These are phyloP conservation scores for Thinopyrum elongatum DNA, from an alignment of 176 grass and related monocot genomes.

Conservation along the genomic window DNA sequence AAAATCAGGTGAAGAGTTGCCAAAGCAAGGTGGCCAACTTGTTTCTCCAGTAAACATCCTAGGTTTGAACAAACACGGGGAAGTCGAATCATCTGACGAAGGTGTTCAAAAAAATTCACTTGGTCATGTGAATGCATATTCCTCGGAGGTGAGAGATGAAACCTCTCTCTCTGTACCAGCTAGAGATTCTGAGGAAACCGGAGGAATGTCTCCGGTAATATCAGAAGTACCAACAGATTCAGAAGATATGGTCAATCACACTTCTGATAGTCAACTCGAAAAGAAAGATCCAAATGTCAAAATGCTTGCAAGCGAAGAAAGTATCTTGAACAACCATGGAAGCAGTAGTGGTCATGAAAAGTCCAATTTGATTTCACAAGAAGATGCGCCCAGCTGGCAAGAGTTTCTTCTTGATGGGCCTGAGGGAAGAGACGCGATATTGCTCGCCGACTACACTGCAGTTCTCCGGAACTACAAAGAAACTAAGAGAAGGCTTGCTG, in stretches of 20 bases:
- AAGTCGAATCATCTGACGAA: not conserved
- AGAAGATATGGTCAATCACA: slow-evolving; percentile 8
- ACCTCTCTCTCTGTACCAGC: not conserved
- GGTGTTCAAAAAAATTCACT: not conserved
- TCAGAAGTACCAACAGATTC: slow-evolving; percentile 13
- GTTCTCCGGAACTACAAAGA: slow-evolving; percentile 72
- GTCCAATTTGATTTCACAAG: slow-evolving; percentile 4
- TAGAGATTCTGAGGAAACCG: slow-evolving; percentile 21
- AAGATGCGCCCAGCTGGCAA: slow-evolving; percentile 40
- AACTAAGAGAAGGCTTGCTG: slow-evolving; percentile 63
- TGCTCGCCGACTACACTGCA: slow-evolving; percentile 66
- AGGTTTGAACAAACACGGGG: slow-evolving; percentile 6
- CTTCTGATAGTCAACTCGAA: not conserved
- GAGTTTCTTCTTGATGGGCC: slow-evolving; percentile 52
- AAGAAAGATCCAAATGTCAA: slow-evolving; percentile 29
- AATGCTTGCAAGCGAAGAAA: slow-evolving; percentile 40
- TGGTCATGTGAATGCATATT: slow-evolving; percentile 6
- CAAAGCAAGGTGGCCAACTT: not conserved
- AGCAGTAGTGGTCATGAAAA: slow-evolving; percentile 26
- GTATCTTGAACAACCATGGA: slow-evolving; percentile 31
- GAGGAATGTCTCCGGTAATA: not conserved
- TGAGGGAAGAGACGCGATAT: slow-evolving; percentile 58
- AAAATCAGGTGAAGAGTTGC: slow-evolving; percentile 11
- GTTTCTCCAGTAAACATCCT: slow-evolving; percentile 6
- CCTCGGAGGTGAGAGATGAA: not conserved